Base-by-base conservation (phyloP, 1,284 basidiomycete species). In the Irpex rosettiformis region DNA sequence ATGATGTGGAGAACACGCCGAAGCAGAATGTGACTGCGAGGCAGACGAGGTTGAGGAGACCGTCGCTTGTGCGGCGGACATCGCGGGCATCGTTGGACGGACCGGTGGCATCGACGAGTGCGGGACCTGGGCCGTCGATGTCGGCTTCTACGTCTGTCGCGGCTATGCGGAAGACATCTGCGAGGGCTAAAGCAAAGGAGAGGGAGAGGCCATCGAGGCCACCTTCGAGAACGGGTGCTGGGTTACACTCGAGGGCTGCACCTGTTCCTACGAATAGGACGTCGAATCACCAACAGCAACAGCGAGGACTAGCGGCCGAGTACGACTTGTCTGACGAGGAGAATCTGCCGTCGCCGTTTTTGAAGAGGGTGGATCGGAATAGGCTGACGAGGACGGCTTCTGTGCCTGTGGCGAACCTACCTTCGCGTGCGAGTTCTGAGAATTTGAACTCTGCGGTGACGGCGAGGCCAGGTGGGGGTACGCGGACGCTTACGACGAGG, bases 261-360 rank as follows among this genome's bases (percentile, higher is more conserved):
- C 33, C 33, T 11, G 33, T 37, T n/a, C 33, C 33, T n/a, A n/a
- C n/a, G n/a, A n/a, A n/a, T n/a, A n/a, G n/a, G n/a, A n/a, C n/a
- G n/a, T n/a, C n/a, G n/a, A n/a, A n/a, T n/a, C n/a, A n/a, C n/a
- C n/a, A n/a, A n/a, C n/a, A n/a, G n/a, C n/a, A n/a, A n/a, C n/a
- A n/a, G n/a, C n/a, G 33, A 37, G 33, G 33, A 37, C 11, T 10
- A 37, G 33, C 11, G 55, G 52, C 40, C 47, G 48, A 21, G 55
- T 92, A 90, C 64, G 83, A 92, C 70, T 65, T 87, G 4, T 77
- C 77, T 1, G 89, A 93, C 68, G 89, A 92, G 67, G 91, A 92
- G 70, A 93, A 91, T 69, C 77, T 93, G 0, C 92, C 91, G 0
- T 90, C 88, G 64, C 92, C 92, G 1, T 94, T 93, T 73, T 67